Evolutionary conservation across 2,329 filamentous ascomycete genomes (phyloP), one percentile per base, ranked within the genome.

Genomic region (Coleophoma eucalyptorum): DNA sequence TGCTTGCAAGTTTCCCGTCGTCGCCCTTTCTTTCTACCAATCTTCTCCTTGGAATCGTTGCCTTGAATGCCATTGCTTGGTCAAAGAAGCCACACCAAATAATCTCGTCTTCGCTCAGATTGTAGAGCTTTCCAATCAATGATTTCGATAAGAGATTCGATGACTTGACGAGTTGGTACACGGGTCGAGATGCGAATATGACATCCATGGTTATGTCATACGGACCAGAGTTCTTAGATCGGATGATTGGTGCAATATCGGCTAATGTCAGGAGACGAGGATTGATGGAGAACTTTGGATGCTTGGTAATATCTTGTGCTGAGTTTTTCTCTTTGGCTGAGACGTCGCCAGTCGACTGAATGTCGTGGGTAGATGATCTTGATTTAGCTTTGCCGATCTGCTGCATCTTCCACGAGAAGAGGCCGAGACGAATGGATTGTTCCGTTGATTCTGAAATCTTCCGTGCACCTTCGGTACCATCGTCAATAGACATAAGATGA

Each of bases 171-270:
- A 57, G 50, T 1, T 60, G 21, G 50, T 72, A 79, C 0, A 61
- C 58, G 0, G 58, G 58, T 11, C 57, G 49, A 0, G 65, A 61
- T 0, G 60, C 60, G 56, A 80, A 80, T 48, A 80, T 73, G 34
- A 77, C 66, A 50, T 80, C 77, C 21, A 79, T 68, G 0, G 77
- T 79, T 26, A 80, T 66, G 53, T 80, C 75, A 51, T 69, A 80
- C 0, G 77, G 76, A 0, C 76, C 76, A 0, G 75, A 65, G 42
- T 78, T 79, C 57, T 80, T 81, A 13, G 72, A 75, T 0, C 77
- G 69, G 0, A 79, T 56, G 2, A 76, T 65, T 2, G 62, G 64
- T 0, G 73, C 69, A 3, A 77, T 44, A 26, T 74, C 69, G 5
- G 54, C 46, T 13, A 69, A 41, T 3, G 48, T 51, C n/a, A 5